These are phyloP conservation scores for Hyphochytrium catenoides DNA, from an alignment of 352 stramenopile species.

Conservation along the genomic window DNA sequence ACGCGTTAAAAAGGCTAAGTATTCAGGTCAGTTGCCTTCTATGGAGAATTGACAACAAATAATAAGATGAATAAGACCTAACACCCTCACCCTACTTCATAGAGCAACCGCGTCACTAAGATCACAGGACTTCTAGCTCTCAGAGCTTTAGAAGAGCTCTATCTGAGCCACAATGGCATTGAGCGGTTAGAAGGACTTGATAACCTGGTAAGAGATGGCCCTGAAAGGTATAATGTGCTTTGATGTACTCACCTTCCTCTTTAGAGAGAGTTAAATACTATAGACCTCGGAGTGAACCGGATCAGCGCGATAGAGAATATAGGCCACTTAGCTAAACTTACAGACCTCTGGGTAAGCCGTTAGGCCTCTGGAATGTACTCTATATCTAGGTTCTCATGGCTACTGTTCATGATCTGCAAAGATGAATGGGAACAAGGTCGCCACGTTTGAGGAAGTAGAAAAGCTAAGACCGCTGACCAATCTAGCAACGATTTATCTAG, in stretches of 20 bases:
- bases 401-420: too few relatives aligned
- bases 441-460: constrained; percentile 29
- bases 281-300: constrained; percentile 56
- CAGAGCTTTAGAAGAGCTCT: constrained; percentile 80
- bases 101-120: constrained; percentile 85
- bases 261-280: constrained; percentile 26
- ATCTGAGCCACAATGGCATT: constrained; percentile 92
- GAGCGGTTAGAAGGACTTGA: constrained; percentile 40
- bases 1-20: constrained; percentile 61
- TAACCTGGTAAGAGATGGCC: constrained; percentile 24
- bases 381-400: too few relatives aligned
- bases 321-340: constrained; percentile 15
- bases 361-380: too few relatives aligned
- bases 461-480: constrained; percentile 27
- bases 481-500: constrained; percentile 80
- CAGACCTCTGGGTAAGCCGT: constrained; percentile 57
- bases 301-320: constrained; percentile 27
- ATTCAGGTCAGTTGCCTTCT: constrained; percentile 17
- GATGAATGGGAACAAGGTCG: constrained; percentile 38
- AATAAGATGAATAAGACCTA: too few relatives aligned
- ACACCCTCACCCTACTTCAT: too few relatives aligned
- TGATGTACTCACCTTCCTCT: background rate
- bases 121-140: constrained; percentile 72
- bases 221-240: background rate
- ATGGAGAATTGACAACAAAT: too few relatives aligned